These are phyloP conservation scores for Chenopodium album DNA, from an alignment of 148 eudicot genomes.

Conservation along the genomic window DNA sequence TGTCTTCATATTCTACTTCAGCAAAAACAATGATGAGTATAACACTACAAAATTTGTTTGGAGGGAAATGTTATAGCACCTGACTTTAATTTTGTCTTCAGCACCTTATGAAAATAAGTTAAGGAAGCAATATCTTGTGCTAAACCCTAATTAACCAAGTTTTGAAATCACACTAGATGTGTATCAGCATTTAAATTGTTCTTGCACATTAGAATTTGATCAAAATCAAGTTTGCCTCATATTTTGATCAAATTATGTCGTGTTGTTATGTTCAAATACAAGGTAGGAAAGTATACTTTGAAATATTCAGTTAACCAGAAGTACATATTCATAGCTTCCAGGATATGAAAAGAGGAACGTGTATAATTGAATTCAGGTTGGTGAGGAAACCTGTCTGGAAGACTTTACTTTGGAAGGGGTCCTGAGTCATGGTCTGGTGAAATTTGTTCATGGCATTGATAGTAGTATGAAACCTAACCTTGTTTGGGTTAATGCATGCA, in stretches of 20 bases:
- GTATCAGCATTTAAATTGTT: background rate
- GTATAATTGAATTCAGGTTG: slow-evolving; percentile 33
- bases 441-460: slow-evolving; percentile 44
- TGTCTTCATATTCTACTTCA: too few relatives aligned
- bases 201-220: background rate
- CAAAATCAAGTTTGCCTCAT: background rate
- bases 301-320: background rate
- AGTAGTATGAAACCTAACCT: slow-evolving; percentile 32
- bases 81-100: slow-evolving; percentile 1
- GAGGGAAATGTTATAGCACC: slow-evolving; percentile 11
- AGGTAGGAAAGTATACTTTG: background rate
- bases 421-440: slow-evolving; percentile 15
- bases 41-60: slow-evolving; percentile 5
- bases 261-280: too few relatives aligned
- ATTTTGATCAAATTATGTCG: background rate
- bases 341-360: background rate
- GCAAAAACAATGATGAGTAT: too few relatives aligned
- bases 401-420: slow-evolving; percentile 36
- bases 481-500: slow-evolving; percentile 35
- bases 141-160: background rate
- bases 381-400: slow-evolving; percentile 25
- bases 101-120: background rate
- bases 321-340: background rate
- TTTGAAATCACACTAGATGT: too few relatives aligned
- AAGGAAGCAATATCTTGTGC: background rate